phyloP scores from a whole-genome alignment of 169 alveolate species.

The Plasmodium chabaudi region DNA sequence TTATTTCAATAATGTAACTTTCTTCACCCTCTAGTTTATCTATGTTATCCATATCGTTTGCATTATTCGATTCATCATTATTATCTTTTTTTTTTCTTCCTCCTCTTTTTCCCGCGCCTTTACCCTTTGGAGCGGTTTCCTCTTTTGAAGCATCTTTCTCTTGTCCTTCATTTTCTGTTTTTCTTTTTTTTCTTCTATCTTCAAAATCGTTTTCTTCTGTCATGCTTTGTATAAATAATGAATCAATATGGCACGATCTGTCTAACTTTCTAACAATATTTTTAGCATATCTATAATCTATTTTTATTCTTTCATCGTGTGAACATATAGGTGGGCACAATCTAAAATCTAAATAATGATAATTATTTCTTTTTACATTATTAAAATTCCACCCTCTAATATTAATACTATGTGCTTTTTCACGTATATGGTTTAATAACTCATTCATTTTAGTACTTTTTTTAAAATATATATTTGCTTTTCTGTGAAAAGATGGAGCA shows the following conservation, averaged over 20 bases:
- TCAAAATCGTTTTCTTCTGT: slow-evolving; percentile 16
- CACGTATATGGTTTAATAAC: slow-evolving; percentile 13
- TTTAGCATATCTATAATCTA: slow-evolving; percentile 65
- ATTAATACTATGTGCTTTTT: slow-evolving; percentile 22
- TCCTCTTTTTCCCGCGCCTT: too few species aligned
- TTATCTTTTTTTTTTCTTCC: neutral
- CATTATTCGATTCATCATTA: neutral
- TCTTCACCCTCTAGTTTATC: slow-evolving; percentile 10
- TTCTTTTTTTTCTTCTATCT: slow-evolving; percentile 18
- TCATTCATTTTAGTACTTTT: slow-evolving; percentile 18
- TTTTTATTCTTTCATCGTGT: slow-evolving; percentile 40
- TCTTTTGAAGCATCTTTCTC: neutral
- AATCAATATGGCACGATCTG: slow-evolving; percentile 41
- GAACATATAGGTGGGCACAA: slow-evolving; percentile 74
- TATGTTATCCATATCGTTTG: neutral
- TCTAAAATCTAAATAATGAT: slow-evolving; percentile 40
- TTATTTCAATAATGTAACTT: slow-evolving; percentile 24
- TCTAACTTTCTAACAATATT: slow-evolving; percentile 29
- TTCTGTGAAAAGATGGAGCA: slow-evolving; percentile 29
- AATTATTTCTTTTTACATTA: slow-evolving; percentile 46
- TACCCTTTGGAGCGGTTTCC: neutral
- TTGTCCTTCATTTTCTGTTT: slow-evolving; percentile 1
- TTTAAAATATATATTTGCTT: slow-evolving; percentile 58
- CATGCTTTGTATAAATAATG: neutral
- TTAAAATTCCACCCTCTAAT: slow-evolving; percentile 31